phyloP scores from a whole-genome alignment of 495 filamentous ascomycete genomes.

The Talaromyces trachyspermus region DNA sequence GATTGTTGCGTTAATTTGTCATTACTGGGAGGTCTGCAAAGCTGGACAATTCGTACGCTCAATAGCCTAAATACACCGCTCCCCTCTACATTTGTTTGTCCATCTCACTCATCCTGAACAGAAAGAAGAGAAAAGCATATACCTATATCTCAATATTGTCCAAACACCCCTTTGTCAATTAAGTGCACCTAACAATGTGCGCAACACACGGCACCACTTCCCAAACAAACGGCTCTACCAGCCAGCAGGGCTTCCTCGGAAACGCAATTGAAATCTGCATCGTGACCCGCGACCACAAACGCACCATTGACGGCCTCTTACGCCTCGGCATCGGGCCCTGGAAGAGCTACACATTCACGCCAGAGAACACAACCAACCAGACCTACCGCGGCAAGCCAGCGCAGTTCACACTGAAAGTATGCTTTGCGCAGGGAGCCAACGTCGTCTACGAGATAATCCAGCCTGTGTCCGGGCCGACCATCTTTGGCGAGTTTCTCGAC shows the following conservation, averaged over 20 bases:
- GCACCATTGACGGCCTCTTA: slow-evolving; percentile 13
- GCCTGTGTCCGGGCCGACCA: slow-evolving; percentile 11
- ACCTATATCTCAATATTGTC: neutral
- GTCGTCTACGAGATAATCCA: slow-evolving; percentile 15
- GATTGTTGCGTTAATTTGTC: neutral
- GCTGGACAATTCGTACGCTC: neutral
- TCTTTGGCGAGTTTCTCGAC: slow-evolving; percentile 14
- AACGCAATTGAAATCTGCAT: slow-evolving; percentile 14
- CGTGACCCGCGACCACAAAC: slow-evolving; percentile 8
- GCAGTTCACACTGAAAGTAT: slow-evolving; percentile 11
- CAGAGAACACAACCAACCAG: slow-evolving; percentile 10
- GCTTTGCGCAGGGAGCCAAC: slow-evolving; percentile 11
- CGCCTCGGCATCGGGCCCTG: slow-evolving; percentile 15
- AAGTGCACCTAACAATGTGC: neutral
- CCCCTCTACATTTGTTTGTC: neutral
- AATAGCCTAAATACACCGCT: neutral
- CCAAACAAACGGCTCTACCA: neutral
- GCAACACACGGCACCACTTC: neutral
- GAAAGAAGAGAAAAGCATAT: neutral
- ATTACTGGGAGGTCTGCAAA: neutral
- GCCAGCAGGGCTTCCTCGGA: slow-evolving; percentile 10
- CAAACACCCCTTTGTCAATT: neutral
- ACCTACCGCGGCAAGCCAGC: slow-evolving; percentile 11
- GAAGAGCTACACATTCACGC: slow-evolving; percentile 14
- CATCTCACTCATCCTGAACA: neutral